Base-by-base conservation (phyloP, 2,329 filamentous ascomycete genomes). In the Drechmeria coniospora region DNA sequence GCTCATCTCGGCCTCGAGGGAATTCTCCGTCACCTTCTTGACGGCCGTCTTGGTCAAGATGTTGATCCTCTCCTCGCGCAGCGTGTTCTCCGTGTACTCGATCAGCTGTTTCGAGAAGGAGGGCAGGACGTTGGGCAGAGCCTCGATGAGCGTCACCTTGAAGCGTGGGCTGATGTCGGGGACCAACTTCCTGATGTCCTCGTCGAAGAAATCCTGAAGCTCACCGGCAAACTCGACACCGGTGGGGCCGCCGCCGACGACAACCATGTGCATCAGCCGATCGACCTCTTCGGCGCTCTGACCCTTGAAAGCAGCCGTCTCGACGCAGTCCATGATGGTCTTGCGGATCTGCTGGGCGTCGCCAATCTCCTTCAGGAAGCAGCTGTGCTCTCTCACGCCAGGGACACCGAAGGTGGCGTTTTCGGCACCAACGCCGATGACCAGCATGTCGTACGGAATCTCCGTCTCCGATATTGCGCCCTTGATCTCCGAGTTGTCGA, bases 81-180 rank as follows among this genome's bases (percentile, higher is more conserved):
- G 92, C 25, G 87, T 94, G 58, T 86, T 87, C 63, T 98, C 90
- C 43, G 90, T 98, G 68, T 98, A 98, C 49, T 98, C 90, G 50
- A 98, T 95, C 48, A 98, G 68, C 58, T 93, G 84, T 71, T 95
- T 95, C 54, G 83, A 93, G 69, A 98, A 98, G 68, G 86, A 92
- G 46, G 90, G 90, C 39, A 98, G 71, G 28, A 93, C 86, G 54
- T 92, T 94, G 44, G 90, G 90, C 19, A 98, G 73, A 35, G 90
- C 90, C 63, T 98, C 90, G 40, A 98, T 87, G 26, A 98, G 75
- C 32, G 90, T 98, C 39, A 98, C 87, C 56, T 86, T 81, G 74
- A 98, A 95, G 57, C 86, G 82, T 46, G 86, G 74, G 54, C 77
- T 74, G 56, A 98, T 93, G 36, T 94, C 84, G 25, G 92, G 92